Percentiles rank a stretch among this genome's conserved stretches.
Evolutionary conservation across 2,329 filamentous ascomycete species (phyloP).

Genomic region (Epichloe sibirici): DNA sequence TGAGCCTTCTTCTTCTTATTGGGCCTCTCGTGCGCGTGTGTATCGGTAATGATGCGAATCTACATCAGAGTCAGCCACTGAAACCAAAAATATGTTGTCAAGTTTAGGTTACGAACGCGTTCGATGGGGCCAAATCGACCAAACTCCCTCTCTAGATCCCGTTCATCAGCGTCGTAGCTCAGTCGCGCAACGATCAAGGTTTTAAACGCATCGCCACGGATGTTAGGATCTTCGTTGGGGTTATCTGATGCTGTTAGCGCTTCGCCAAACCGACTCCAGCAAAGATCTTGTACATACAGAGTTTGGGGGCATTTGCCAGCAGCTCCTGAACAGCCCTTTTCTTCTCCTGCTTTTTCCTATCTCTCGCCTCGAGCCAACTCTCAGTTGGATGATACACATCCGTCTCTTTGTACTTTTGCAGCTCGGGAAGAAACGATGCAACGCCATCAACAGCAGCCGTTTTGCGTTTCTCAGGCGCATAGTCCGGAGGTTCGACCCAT

Average conservation of each 20-base stretch:
- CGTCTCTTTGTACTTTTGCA: constrained; percentile 67
- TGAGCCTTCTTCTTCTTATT: constrained; percentile 74
- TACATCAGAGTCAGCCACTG: constrained; percentile 21
- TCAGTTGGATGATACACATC: constrained; percentile 73
- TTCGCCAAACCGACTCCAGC: background rate
- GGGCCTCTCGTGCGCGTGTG: constrained; percentile 52
- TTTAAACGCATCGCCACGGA: constrained; percentile 87
- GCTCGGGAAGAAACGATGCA: constrained; percentile 59
- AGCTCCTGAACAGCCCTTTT: constrained; percentile 52
- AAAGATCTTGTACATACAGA: constrained; percentile 37
- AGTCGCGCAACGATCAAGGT: constrained; percentile 87
- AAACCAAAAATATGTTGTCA: background rate
- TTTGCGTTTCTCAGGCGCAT: constrained; percentile 69
- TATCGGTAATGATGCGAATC: constrained; percentile 81
- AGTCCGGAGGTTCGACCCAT: constrained; percentile 74
- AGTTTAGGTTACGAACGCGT: constrained; percentile 44
- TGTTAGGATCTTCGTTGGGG: constrained; percentile 72
- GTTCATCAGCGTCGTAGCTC: constrained; percentile 77
- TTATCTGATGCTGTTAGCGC: constrained; percentile 44
- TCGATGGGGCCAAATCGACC: constrained; percentile 89
- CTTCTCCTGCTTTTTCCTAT: constrained; percentile 74
- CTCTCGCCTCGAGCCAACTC: constrained; percentile 81
- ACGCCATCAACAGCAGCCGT: constrained; percentile 64
- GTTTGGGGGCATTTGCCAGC: constrained; percentile 48
- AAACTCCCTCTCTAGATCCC: constrained; percentile 89